phyloP scores from a whole-genome alignment of 148 eudicot genomes.

The Drosera capensis region DNA sequence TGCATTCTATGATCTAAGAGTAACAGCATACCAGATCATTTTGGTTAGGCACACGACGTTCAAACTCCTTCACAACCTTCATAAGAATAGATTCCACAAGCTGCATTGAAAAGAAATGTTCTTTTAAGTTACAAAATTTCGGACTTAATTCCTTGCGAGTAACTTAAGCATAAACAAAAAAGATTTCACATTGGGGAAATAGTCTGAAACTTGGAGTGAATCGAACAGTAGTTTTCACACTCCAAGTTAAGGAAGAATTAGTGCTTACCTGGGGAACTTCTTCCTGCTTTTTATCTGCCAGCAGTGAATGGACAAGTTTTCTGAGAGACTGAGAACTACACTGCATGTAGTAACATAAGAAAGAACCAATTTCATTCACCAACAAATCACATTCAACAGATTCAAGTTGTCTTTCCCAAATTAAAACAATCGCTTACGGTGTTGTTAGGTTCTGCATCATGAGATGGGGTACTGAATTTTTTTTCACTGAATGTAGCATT shows the following conservation, averaged over 20 bases:
- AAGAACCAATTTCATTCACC: not conserved
- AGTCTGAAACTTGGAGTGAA: not conserved
- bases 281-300: slow-evolving; percentile 79
- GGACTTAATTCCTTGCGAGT: too few relatives aligned
- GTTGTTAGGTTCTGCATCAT: slow-evolving; percentile 32
- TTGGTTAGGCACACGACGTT: slow-evolving; percentile 51
- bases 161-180: too few relatives aligned
- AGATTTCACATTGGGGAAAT: not conserved
- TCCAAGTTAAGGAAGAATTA: not conserved
- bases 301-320: slow-evolving; percentile 65
- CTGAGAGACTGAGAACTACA: slow-evolving; percentile 51
- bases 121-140: not conserved
- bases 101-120: slow-evolving; percentile 26
- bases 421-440: slow-evolving; percentile 23
- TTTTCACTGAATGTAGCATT: slow-evolving; percentile 40
- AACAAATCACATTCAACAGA: not conserved
- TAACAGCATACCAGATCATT: slow-evolving; percentile 34
- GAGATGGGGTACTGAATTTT: slow-evolving; percentile 24
- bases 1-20: not conserved
- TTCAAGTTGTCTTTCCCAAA: not conserved
- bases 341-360: slow-evolving; percentile 30
- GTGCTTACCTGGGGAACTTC: slow-evolving; percentile 79
- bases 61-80: slow-evolving; percentile 85
- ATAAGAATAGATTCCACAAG: slow-evolving; percentile 70
- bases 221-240: not conserved